Evolutionary conservation across 768 basidiomycete genomes (phyloP).

Genomic region (Amanita muscaria): DNA sequence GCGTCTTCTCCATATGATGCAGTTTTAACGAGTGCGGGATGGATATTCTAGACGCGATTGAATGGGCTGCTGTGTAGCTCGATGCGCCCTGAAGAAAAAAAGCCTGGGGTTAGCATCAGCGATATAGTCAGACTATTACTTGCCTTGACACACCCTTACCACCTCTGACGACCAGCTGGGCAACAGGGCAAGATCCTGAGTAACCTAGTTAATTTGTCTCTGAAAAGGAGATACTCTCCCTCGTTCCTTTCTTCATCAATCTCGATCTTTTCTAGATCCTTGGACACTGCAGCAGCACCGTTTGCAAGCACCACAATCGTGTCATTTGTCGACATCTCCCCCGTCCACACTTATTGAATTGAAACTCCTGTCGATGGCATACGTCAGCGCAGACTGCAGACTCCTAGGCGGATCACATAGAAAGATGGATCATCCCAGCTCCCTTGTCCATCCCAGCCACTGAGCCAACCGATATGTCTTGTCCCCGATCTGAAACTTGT

Average conservation of each 20-base stretch:
- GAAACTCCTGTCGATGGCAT: constrained; percentile 91
- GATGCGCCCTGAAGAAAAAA: constrained; percentile 82
- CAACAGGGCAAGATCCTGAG: constrained; percentile 83
- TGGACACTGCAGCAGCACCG: constrained; percentile 63
- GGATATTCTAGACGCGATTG: constrained; percentile 85
- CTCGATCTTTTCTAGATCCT: constrained; percentile 17
- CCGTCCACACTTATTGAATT: constrained; percentile 97
- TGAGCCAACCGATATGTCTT: constrained; percentile 70
- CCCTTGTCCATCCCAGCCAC: constrained; percentile 99
- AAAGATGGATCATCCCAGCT: constrained; percentile 97
- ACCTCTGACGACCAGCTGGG: constrained; percentile 93
- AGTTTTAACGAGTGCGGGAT: constrained; percentile 91
- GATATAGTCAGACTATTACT: constrained; percentile 88
- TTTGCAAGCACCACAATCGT: constrained; percentile 88
- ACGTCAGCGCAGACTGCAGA: constrained; percentile 78
- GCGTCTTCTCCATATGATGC: constrained; percentile 96
- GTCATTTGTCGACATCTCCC: constrained; percentile 98
- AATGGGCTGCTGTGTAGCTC: constrained; percentile 77
- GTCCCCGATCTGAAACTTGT: constrained; percentile 63
- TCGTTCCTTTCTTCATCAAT: constrained; percentile 60
- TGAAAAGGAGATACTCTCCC: constrained; percentile 64
- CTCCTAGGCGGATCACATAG: constrained; percentile 72
- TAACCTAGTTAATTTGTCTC: constrained; percentile 79
- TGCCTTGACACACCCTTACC: constrained; percentile 99
- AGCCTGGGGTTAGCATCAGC: too few species aligned